A percentile compares a stretch with the other conserved stretches of the same genome.
Conservation (phyloP, 331 rosid species). For the Phaseolus coccineus region DNA sequence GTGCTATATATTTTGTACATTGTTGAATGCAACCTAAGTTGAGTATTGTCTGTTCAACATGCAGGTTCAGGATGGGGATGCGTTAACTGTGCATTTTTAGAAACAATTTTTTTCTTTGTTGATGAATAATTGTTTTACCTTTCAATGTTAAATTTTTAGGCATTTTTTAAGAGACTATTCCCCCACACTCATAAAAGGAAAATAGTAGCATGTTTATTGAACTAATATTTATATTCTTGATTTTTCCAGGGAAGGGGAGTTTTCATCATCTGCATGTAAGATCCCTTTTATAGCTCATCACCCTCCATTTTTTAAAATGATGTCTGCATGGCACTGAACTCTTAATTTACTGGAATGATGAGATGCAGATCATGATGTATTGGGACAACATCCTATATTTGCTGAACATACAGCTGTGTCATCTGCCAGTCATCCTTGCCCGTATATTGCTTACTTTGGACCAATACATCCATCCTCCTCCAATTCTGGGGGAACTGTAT, state of each 20-base stretch:
- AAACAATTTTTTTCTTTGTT: not conserved
- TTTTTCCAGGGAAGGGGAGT: constrained; percentile 89
- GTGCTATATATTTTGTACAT: constrained; percentile 31
- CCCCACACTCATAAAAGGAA: not conserved
- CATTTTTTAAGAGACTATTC: not conserved
- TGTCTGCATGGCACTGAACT: constrained; percentile 42
- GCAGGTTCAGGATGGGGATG: constrained; percentile 4
- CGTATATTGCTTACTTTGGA: constrained; percentile 87
- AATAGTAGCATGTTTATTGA: constrained; percentile 26
- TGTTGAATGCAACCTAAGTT: constrained; percentile 34
- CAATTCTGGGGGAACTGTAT: constrained; percentile 75
- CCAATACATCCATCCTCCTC: constrained; percentile 92
- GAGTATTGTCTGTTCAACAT: constrained; percentile 17
- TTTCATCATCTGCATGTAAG: constrained; percentile 87
- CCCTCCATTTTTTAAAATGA: constrained; percentile 32
- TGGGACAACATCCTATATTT: constrained; percentile 90
- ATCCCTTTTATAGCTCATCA: constrained; percentile 31
- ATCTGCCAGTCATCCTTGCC: constrained; percentile 90
- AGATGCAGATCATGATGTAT: constrained; percentile 85
- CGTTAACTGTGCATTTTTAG: not conserved
- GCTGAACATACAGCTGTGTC: constrained; percentile 87
- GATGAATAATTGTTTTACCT: not conserved
- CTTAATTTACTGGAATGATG: constrained; percentile 48
- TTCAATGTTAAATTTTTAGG: constrained; percentile 19
- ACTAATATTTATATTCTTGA: constrained; percentile 44